phyloP scores from a whole-genome alignment of 768 basidiomycete species.

The Royoungia palumana region DNA sequence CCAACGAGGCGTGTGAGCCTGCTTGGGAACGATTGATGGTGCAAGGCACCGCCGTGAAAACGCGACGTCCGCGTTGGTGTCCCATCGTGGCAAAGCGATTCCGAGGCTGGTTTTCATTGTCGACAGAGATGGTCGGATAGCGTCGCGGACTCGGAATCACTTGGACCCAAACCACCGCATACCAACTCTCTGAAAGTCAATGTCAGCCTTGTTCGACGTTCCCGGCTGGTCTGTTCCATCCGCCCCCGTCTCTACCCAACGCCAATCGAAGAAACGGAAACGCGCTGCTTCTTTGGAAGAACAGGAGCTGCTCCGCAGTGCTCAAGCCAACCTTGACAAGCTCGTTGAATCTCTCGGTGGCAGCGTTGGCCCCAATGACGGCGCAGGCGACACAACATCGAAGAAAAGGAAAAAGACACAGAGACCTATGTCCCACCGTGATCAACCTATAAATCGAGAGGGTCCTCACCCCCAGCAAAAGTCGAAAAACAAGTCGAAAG shows the following conservation, averaged over 20 bases:
- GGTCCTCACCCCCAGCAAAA: conserved; percentile 1
- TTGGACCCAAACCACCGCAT: conserved; percentile 1
- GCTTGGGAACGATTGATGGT: conserved; percentile 1
- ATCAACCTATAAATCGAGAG: conserved; percentile 9
- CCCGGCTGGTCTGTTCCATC: conserved; percentile 64
- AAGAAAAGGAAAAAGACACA: conserved; percentile 22
- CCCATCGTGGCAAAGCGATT: background rate
- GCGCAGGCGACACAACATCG: conserved; percentile 15
- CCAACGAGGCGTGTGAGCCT: conserved; percentile 14
- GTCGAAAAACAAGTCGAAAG: conserved; percentile 4
- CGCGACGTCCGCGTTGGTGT: conserved; percentile 20
- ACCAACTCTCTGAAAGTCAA: background rate
- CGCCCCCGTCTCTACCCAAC: conserved; percentile 36
- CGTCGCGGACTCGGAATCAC: conserved; percentile 5
- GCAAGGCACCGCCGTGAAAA: conserved; percentile 7
- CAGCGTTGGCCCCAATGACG: conserved; percentile 34
- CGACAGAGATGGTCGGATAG: no score
- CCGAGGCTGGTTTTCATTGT: no score
- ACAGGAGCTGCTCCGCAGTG: conserved; percentile 34
- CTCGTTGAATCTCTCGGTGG: conserved; percentile 48
- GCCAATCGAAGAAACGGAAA: conserved; percentile 45
- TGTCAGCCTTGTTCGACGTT: conserved; percentile 53
- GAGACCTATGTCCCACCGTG: background rate
- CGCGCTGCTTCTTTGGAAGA: conserved; percentile 43
- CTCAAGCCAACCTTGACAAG: conserved; percentile 58